Conservation (phyloP, 2,329 filamentous ascomycete genomes). For the Aspergillus felis region DNA sequence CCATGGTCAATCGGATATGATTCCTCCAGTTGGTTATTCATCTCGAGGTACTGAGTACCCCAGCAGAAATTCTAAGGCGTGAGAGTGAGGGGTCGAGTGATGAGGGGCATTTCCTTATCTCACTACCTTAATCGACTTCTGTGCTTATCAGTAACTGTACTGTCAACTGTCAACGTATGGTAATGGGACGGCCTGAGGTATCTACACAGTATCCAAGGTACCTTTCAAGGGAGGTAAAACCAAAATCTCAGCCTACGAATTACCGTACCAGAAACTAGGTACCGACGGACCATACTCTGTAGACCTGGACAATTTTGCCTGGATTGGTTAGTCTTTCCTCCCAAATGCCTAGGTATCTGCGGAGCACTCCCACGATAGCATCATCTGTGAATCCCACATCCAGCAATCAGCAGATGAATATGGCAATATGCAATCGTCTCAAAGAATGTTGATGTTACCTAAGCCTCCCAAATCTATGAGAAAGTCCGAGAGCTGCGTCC, state of each 20-base stretch:
- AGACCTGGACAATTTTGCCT: slow-evolving; percentile 18
- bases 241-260: too few relatives aligned
- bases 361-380: neutral
- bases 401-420: neutral
- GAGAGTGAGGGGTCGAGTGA: neutral
- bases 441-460: neutral
- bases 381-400: neutral
- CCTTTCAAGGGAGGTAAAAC: neutral
- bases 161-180: neutral
- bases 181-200: neutral
- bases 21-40: neutral
- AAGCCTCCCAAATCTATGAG: neutral
- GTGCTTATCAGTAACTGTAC: neutral
- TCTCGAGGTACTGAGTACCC: neutral
- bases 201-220: neutral
- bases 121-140: neutral
- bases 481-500: neutral
- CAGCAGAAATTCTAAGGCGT: neutral
- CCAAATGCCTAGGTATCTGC: neutral
- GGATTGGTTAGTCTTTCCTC: slow-evolving; percentile 17
- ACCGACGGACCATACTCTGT: too few relatives aligned
- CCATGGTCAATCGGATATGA: neutral
- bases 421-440: too few relatives aligned
- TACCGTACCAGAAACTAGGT: neutral
- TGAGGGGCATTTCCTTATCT: neutral